Percentiles rank a stretch among this genome's conserved stretches.
These are phyloP conservation scores for Fusarium sororula DNA, from an alignment of 2,329 filamentous ascomycete genomes.

Conservation along the genomic window DNA sequence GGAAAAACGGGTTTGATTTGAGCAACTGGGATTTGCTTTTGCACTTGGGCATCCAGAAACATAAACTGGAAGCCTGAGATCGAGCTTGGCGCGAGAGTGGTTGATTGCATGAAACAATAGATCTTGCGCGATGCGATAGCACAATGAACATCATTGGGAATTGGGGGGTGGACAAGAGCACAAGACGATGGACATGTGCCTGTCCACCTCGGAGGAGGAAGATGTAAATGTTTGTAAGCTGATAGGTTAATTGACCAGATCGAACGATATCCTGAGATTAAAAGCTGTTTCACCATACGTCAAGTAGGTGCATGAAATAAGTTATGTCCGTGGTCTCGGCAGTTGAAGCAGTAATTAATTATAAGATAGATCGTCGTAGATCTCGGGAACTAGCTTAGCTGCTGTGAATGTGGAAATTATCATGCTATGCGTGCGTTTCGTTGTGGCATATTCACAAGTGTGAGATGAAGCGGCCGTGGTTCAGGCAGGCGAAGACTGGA, in stretches of 20 bases:
- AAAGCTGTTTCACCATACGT: not conserved
- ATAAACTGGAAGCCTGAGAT: conserved; percentile 21
- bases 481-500: not conserved
- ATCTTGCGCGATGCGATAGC: conserved; percentile 28
- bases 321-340: not conserved
- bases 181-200: conserved; percentile 10
- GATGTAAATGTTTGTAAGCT: conserved; percentile 33
- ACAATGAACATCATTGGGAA: conserved; percentile 4
- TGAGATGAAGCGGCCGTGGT: not conserved
- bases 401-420: conserved; percentile 8
- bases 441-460: not conserved
- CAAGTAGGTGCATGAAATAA: not conserved
- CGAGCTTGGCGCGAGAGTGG: conserved; percentile 34
- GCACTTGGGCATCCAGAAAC: conserved; percentile 16
- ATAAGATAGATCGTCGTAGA: not conserved
- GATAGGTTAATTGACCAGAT: conserved; percentile 33
- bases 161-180: conserved; percentile 1
- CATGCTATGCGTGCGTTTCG: not conserved
- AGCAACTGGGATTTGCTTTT: conserved; percentile 39
- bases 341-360: not conserved
- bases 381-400: conserved; percentile 22
- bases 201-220: conserved; percentile 18
- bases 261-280: conserved; percentile 3
- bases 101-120: conserved; percentile 32
- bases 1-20: conserved; percentile 42